phyloP scores from a whole-genome alignment of 1,284 basidiomycete genomes.

The Ganoderma leucocontextum region DNA sequence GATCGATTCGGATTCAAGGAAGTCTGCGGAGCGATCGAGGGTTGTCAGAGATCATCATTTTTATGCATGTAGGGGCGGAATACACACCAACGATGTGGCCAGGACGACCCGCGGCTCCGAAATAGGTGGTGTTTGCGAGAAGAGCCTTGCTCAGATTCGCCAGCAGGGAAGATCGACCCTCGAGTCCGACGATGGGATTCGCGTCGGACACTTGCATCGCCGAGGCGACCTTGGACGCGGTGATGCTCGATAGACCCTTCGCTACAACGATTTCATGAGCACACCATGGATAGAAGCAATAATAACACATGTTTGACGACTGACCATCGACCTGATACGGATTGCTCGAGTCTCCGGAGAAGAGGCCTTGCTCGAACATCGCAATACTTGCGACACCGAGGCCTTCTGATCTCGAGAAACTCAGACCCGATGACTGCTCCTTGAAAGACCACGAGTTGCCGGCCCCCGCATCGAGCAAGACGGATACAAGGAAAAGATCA shows the following conservation, averaged over 20 bases:
- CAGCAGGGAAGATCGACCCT: slow-evolving; percentile 85
- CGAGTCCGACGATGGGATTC: slow-evolving; percentile 92
- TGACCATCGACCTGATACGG: slow-evolving; percentile 84
- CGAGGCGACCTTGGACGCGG: slow-evolving; percentile 64
- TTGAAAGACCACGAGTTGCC: slow-evolving; percentile 85
- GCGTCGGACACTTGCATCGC: slow-evolving; percentile 83
- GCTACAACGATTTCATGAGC: slow-evolving; percentile 53
- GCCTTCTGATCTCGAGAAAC: slow-evolving; percentile 85
- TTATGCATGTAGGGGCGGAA: background rate
- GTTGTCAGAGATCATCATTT: background rate
- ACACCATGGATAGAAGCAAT: background rate
- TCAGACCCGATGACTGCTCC: slow-evolving; percentile 65
- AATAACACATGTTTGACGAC: slow-evolving; percentile 12
- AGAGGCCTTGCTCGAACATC: slow-evolving; percentile 89
- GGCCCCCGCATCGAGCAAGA: slow-evolving; percentile 93
- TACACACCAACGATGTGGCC: slow-evolving; percentile 81
- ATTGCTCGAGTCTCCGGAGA: slow-evolving; percentile 72
- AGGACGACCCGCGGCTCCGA: slow-evolving; percentile 77
- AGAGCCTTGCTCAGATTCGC: slow-evolving; percentile 79
- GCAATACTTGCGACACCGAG: slow-evolving; percentile 91
- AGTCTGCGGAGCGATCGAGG: slow-evolving; percentile 60
- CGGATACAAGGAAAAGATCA: slow-evolving; percentile 93
- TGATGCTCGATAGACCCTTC: slow-evolving; percentile 73
- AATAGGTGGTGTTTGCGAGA: slow-evolving; percentile 67
- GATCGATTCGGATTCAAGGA: slow-evolving; percentile 66